Evolutionary conservation across 441 rosid species (phyloP).

Genomic region (Pelargonium myrrhifolium): DNA sequence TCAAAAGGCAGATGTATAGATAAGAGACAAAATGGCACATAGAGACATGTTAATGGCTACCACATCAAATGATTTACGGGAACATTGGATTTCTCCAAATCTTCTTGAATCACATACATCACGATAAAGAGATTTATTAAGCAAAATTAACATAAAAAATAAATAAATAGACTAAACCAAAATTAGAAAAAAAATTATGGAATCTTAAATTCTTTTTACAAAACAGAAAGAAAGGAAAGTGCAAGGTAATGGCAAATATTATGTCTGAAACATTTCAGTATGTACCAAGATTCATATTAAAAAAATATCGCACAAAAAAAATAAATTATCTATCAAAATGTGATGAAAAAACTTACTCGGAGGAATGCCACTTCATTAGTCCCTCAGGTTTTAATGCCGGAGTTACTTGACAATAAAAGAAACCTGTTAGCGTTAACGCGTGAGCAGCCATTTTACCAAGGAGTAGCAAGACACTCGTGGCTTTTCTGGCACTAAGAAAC

Average conservation of each 20-base stretch:
- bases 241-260: neutral
- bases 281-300: neutral
- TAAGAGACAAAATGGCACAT: neutral
- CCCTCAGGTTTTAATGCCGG: conserved; percentile 53
- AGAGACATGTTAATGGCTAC: neutral
- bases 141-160: neutral
- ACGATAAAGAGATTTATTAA: neutral
- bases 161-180: neutral
- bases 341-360: conserved; percentile 47
- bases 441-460: conserved; percentile 81
- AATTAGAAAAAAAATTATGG: neutral
- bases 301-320: neutral
- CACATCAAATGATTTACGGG: neutral
- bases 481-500: conserved; percentile 50
- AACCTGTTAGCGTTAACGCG: conserved; percentile 77
- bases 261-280: neutral
- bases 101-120: neutral
- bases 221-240: neutral
- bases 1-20: neutral
- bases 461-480: conserved; percentile 68
- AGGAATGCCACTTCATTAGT: conserved; percentile 25
- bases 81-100: neutral
- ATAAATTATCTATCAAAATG: neutral
- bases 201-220: neutral
- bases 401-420: conserved; percentile 74